phyloP scores from a whole-genome alignment of 1,284 basidiomycete genomes.

The Xerocomus minutiporus region DNA sequence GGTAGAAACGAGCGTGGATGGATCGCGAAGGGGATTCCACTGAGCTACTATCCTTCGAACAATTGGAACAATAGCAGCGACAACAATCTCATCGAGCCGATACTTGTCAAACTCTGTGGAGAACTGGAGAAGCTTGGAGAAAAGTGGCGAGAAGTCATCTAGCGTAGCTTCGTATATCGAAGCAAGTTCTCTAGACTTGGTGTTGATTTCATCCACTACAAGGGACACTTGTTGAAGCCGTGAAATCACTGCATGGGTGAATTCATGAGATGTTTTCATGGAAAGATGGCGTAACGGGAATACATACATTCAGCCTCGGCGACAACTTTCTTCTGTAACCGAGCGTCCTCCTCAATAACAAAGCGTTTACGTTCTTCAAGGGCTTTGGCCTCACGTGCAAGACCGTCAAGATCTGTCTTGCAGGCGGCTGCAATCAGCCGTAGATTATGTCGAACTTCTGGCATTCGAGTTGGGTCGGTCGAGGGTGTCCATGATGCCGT shows the following conservation, averaged over 20 bases:
- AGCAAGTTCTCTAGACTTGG: conserved; percentile 58
- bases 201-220: conserved; percentile 64
- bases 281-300: neutral
- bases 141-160: conserved; percentile 63
- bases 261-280: conserved; percentile 14
- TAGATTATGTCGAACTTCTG: conserved; percentile 94
- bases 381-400: conserved; percentile 85
- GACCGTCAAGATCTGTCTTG: conserved; percentile 78
- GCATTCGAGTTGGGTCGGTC: conserved; percentile 79
- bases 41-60: conserved; percentile 62
- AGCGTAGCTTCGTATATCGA: conserved; percentile 65
- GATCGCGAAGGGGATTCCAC: conserved; percentile 74
- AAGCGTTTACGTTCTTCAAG: conserved; percentile 77
- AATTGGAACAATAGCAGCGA: conserved; percentile 82
- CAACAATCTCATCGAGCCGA: conserved; percentile 84
- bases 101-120: conserved; percentile 76
- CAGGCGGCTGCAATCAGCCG: conserved; percentile 80
- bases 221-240: conserved; percentile 73
- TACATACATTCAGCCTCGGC: conserved; percentile 71
- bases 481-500: conserved; percentile 81
- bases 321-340: conserved; percentile 62
- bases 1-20: conserved; percentile 54
- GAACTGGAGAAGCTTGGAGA: conserved; percentile 72
- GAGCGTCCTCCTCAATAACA: conserved; percentile 65
- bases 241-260: conserved; percentile 54